Evolutionary conservation across 2,329 filamentous ascomycete genomes (phyloP).

Genomic region (Diaporthe nobilis): DNA sequence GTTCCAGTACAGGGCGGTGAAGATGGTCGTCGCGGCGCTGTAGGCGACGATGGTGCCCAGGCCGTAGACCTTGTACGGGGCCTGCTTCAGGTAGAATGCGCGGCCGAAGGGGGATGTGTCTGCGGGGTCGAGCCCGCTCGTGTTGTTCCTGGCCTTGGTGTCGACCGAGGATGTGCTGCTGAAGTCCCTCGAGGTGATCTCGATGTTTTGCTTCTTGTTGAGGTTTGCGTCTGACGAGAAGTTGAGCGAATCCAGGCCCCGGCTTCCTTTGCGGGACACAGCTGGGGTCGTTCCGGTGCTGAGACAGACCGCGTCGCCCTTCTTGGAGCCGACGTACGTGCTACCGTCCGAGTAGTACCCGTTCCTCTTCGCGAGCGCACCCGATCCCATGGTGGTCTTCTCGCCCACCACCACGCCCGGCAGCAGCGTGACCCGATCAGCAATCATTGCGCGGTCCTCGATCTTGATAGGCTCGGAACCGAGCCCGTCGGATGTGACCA

Average conservation of each 20-base stretch:
- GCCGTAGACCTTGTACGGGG: slow-evolving; percentile 65
- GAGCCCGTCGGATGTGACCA: slow-evolving; percentile 66
- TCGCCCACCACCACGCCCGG: slow-evolving; percentile 66
- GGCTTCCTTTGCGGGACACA: neutral
- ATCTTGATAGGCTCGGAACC: slow-evolving; percentile 64
- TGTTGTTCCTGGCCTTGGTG: slow-evolving; percentile 10
- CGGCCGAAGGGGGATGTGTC: slow-evolving; percentile 64
- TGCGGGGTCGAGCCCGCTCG: slow-evolving; percentile 29
- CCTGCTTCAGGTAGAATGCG: slow-evolving; percentile 66
- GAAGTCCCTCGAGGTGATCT: neutral
- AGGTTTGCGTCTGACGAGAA: neutral
- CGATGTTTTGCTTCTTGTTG: neutral
- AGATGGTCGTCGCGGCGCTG: slow-evolving; percentile 60
- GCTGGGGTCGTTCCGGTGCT: neutral
- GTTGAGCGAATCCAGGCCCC: slow-evolving; percentile 36
- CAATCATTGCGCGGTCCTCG: slow-evolving; percentile 67
- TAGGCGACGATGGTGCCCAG: slow-evolving; percentile 65
- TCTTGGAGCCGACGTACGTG: slow-evolving; percentile 67
- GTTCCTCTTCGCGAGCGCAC: slow-evolving; percentile 63
- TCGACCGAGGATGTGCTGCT: neutral
- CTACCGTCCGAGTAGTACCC: slow-evolving; percentile 59
- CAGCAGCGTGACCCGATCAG: slow-evolving; percentile 66
- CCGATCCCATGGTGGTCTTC: slow-evolving; percentile 66
- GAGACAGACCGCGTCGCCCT: slow-evolving; percentile 63
- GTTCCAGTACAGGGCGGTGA: slow-evolving; percentile 66